Evolutionary conservation across 2,329 filamentous ascomycete genomes (phyloP).

Genomic region (Microsporum canis): DNA sequence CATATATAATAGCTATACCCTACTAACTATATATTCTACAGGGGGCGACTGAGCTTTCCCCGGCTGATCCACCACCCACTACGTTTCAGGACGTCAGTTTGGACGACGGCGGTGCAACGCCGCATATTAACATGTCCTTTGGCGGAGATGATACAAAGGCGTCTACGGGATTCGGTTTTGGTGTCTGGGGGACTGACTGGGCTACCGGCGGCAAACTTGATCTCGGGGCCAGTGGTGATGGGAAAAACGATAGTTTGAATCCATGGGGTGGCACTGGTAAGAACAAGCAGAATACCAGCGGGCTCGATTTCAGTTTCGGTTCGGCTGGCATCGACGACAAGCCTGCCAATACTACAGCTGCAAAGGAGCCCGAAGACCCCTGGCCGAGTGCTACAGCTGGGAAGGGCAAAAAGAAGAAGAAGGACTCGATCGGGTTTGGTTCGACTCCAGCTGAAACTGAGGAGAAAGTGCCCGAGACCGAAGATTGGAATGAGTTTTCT

Average conservation of each 20-base stretch:
- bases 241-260: neutral
- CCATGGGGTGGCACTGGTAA: slow-evolving; percentile 31
- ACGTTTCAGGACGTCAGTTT: slow-evolving; percentile 61
- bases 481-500: slow-evolving; percentile 35
- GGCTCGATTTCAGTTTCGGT: neutral
- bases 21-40: neutral
- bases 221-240: neutral
- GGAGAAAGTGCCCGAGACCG: slow-evolving; percentile 33
- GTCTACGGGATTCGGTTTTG: slow-evolving; percentile 42
- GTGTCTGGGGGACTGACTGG: slow-evolving; percentile 52
- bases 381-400: neutral
- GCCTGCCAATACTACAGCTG: neutral
- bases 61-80: slow-evolving; percentile 32
- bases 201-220: slow-evolving; percentile 28
- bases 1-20: neutral
- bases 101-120: slow-evolving; percentile 41
- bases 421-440: neutral
- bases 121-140: slow-evolving; percentile 47
- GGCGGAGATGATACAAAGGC: slow-evolving; percentile 35
- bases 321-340: neutral
- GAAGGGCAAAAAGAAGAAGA: slow-evolving; percentile 2
- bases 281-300: slow-evolving; percentile 16
- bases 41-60: slow-evolving; percentile 20
- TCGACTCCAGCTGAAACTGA: slow-evolving; percentile 6
- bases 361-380: neutral